A percentile compares a stretch with the other conserved stretches of the same genome.
phyloP scores from a whole-genome alignment of 2,329 filamentous ascomycete species.

The Colletotrichum trifolii region DNA sequence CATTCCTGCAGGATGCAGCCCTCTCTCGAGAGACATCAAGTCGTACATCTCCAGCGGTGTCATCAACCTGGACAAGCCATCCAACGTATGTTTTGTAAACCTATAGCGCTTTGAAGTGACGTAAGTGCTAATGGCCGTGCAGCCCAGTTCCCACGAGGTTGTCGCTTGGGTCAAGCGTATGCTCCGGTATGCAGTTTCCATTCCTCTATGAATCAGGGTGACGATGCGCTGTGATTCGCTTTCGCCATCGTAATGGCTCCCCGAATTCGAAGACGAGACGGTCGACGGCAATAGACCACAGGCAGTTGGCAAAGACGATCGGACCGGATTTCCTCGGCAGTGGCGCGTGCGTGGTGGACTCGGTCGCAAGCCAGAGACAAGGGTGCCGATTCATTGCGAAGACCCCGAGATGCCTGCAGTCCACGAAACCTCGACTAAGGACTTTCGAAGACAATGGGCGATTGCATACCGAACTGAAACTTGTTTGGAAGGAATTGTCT shows the following conservation, averaged over 20 bases:
- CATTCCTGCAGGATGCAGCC: conserved; percentile 91
- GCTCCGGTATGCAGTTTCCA: conserved; percentile 70
- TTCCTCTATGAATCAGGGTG: not conserved
- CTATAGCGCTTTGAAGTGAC: not conserved
- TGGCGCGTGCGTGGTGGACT: not conserved
- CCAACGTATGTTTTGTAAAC: conserved; percentile 30
- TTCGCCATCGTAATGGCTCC: not conserved
- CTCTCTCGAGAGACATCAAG: conserved; percentile 94
- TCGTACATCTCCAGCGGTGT: conserved; percentile 97
- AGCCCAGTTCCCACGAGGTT: conserved; percentile 83
- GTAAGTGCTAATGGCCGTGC: conserved; percentile 11
- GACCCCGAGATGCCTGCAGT: not conserved
- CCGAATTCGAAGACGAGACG: conserved; percentile 11
- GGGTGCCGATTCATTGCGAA: not conserved
- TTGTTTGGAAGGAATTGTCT: not conserved
- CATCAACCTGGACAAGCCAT: conserved; percentile 89
- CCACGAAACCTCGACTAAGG: too few species aligned
- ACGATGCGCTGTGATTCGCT: conserved; percentile 9
- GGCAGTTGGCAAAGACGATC: not conserved
- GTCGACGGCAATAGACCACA: not conserved
- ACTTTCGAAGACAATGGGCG: not conserved
- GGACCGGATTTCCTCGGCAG: not conserved
- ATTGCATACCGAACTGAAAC: not conserved
- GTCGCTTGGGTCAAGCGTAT: conserved; percentile 99
- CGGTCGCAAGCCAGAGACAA: conserved; percentile 9